Base-by-base conservation (phyloP, 352 stramenopile genomes). In the Elongisporangium undulatum region DNA sequence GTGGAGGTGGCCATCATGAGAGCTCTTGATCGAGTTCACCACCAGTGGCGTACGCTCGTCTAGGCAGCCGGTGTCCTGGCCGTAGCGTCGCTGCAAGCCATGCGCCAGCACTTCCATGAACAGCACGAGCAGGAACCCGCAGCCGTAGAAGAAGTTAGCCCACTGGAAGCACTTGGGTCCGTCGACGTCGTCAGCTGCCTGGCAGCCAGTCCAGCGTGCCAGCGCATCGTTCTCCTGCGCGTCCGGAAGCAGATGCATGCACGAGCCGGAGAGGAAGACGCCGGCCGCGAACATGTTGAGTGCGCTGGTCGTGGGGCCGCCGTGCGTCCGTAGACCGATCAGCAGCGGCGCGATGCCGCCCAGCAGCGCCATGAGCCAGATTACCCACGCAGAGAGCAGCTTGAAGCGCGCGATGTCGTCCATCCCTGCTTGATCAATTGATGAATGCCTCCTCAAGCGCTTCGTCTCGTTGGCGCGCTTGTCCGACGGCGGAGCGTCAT, bases 281-380 rank as follows among this genome's bases (percentile, higher is more conserved):
- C 85, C 85, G 12, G 75, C 85, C 2, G 85, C 83, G 56, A 88
- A 69, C 82, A 91, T 92, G 65, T 94, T 94, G 60, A 94, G 78
- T 24, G 83, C 62, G 52, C 81, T 92, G 20, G 64, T 87, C 48
- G 59, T 58, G 34, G 60, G 65, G 29, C 75, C 77, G 39, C 74
- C 66, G 51, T 72, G 55, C 52, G 64, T 64, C 22, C 69, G 68
- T 39, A 64, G 68, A 52, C 68, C 75, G 15, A 81, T 49, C 24
- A 87, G 56, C 22, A 94, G 62, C 19, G 82, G 81, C 16, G 68
- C 73, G 23, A 85, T 48, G 59, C 79, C 82, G 48, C 82, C 82
- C 17, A 73, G 55, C 6, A 94, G 23, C 15, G 74, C 82, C 56
- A 89, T 60, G 41, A 62, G 29, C 68, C 75, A 92, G 61, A 94